Evolutionary conservation across 169 alveolate species (phyloP), one percentile per base, ranked within the genome.

Genomic region (Plasmodium blacklocki): DNA sequence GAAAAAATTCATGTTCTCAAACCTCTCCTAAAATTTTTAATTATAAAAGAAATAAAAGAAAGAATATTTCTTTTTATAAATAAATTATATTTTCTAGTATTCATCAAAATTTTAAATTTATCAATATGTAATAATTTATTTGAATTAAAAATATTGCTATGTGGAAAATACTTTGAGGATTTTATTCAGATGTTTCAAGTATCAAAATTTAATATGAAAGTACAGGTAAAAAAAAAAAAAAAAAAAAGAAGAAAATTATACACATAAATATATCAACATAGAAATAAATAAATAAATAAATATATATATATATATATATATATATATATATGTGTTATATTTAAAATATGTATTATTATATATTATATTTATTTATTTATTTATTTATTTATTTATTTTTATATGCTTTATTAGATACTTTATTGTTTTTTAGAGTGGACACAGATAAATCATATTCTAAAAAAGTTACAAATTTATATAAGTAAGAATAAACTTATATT

Each of bases 41-140:
- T 83, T 45, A 18, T 2, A 50, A 21, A 83, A 29, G 91, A 83
- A 60, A 54, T 83, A 50, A 58, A 67, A 67, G 56, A 68, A 3
- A 83, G 67, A 56, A n/a, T 12, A n/a, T 83, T 68, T 62, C 47
- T 83, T n/a, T 75, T 83, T 47, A 64, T 68, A 50, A 83, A 83
- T 29, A 43, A 56, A 50, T 58, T 83, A 26, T 83, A 52, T 62
- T 83, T 49, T 47, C 56, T 83, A 45, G 47, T 15, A 59, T 83
- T 83, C 67, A 29, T 83, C 23, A 19, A 72, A 29, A 67, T 83
- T 18, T 68, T 83, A 83, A 83, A 67, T 70, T 56, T 83, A 49
- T 67, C 83, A 19, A 39, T 68, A 29, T 32, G 68, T 32, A 68
- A 68, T 62, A 83, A 83, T 21, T 68, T 83, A 18, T 68, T 54